phyloP scores from a whole-genome alignment of 495 filamentous ascomycete genomes.

The Talaromyces borbonicus region DNA sequence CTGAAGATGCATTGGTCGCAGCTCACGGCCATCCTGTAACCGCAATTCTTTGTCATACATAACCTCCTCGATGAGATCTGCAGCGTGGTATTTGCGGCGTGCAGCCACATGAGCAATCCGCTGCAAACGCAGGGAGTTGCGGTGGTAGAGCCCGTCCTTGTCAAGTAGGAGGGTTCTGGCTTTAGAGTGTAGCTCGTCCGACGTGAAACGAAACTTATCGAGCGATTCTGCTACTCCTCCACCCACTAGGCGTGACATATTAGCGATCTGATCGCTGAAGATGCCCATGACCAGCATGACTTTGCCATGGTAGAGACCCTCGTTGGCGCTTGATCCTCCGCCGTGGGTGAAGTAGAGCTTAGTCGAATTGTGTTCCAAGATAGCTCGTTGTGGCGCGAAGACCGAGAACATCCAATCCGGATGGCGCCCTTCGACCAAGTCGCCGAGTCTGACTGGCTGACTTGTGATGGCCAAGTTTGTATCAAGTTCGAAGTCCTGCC shows the following conservation, averaged over 20 bases:
- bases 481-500: conserved; percentile 13
- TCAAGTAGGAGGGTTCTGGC: conserved; percentile 14
- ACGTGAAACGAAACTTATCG: conserved; percentile 22
- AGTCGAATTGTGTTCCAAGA: conserved; percentile 19
- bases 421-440: conserved; percentile 16
- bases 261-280: conserved; percentile 26
- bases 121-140: conserved; percentile 19
- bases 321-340: conserved; percentile 26
- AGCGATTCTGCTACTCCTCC: conserved; percentile 20
- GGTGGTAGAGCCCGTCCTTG: conserved; percentile 10
- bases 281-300: conserved; percentile 23
- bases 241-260: conserved; percentile 19
- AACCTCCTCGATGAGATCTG: conserved; percentile 29
- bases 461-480: conserved; percentile 1
- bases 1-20: conserved; percentile 28
- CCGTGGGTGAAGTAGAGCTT: conserved; percentile 27
- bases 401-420: conserved; percentile 16
- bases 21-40: conserved; percentile 9
- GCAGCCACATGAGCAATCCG: conserved; percentile 24
- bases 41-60: conserved; percentile 26
- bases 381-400: conserved; percentile 25
- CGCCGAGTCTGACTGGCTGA: conserved; percentile 8
- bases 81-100: conserved; percentile 23
- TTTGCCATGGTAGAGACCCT: conserved; percentile 25
- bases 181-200: conserved; percentile 18